Evolutionary conservation across 768 basidiomycete species (phyloP), one percentile per base, ranked within the genome.

Genomic region (Ephemerocybe angulata): DNA sequence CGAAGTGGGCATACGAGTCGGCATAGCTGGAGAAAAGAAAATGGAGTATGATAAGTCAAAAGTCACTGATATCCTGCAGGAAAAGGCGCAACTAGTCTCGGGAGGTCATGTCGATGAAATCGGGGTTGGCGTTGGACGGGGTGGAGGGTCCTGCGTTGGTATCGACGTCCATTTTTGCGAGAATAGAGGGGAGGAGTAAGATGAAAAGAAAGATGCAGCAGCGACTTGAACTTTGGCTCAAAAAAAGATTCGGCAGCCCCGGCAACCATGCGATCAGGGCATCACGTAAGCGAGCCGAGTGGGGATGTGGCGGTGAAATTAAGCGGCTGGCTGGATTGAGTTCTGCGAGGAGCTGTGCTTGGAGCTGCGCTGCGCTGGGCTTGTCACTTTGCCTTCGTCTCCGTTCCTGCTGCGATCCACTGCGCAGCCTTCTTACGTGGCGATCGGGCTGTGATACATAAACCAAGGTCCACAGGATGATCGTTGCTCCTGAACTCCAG

Each of bases 1-100:
- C 93, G 57, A 95, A 95, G 74, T 95, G 93, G 31, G 93, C 93
- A 69, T 96, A 96, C 22, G 93, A 96, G 71, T 96, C 93, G 54
- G 93, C 93, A 79, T 95, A 93, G 77, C 91, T 93, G 72, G 61
- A 53, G 51, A n/a, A n/a, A n/a, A 65, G 65, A 68, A 64, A 62
- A 68, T 80, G 6, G 21, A 17, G 17, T 8, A 41, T 41, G 38
- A 62, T 79, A 74, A 74, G 65, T 63, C 62, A 55, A 66, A 47
- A 42, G 57, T 48, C 68, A 58, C 58, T 63, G 56, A 59, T 62
- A 59, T 57, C 48, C 63, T 58, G 67, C 58, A 55, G 60, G 64
- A 69, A 61, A 67, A 66, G 60, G 61, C 66, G 77, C 78, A 84
- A 80, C 90, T 93, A 93, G 82, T 93, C 90, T 78, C 79, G 82